These are phyloP conservation scores for Vigna mungo DNA, from an alignment of 306 rosid species.

Conservation along the genomic window DNA sequence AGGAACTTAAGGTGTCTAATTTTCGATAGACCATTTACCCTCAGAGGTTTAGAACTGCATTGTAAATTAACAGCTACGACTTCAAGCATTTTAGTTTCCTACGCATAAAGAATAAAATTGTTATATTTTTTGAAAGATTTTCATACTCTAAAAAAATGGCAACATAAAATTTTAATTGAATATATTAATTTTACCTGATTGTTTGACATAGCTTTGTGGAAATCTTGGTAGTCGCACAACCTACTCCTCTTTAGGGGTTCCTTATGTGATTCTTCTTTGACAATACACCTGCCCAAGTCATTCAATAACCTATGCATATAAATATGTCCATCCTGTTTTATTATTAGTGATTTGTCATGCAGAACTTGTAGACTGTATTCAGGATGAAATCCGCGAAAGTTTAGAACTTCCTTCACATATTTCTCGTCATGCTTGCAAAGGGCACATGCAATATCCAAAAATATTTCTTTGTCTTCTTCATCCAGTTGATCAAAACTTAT, in stretches of 20 bases:
- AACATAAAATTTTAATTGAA: no score
- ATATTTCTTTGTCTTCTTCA: not conserved
- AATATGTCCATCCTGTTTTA: rapidly evolving
- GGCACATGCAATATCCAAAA: conserved; percentile 32
- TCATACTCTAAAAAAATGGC: not conserved
- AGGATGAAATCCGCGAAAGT: not conserved
- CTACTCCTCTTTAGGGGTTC: not conserved
- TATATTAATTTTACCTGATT: not conserved
- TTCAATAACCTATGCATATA: not conserved
- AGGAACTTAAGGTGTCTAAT: conserved; percentile 24
- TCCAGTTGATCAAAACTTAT: not conserved
- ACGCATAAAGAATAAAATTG: not conserved
- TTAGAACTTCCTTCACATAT: rapidly evolving
- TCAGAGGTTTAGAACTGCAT: no score
- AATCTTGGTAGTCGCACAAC: no score
- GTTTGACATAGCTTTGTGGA: not conserved
- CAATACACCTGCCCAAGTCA: not conserved
- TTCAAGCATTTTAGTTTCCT: conserved; percentile 1
- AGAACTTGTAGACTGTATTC: not conserved
- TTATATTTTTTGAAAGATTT: not conserved
- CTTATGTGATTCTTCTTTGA: not conserved
- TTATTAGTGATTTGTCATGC: not conserved
- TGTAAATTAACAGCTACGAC: not conserved
- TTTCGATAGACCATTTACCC: conserved; percentile 13
- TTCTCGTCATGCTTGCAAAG: rapidly evolving